Evolutionary conservation across 2,329 filamentous ascomycete genomes (phyloP).

Genomic region (Thelonectria blattea): DNA sequence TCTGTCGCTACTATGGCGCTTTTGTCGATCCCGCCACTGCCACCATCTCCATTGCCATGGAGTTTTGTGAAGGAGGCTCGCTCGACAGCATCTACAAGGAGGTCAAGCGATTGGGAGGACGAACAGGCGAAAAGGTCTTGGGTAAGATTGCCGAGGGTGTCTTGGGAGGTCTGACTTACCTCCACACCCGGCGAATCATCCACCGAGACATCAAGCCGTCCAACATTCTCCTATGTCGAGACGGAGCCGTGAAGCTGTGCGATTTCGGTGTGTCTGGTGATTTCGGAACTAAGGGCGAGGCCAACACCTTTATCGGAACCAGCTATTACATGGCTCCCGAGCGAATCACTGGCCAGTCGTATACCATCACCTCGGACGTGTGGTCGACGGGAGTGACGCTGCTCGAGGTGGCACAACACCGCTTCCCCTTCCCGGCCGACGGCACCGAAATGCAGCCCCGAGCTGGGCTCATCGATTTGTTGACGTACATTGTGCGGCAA

Average conservation of each 20-base stretch:
- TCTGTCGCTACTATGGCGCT: conserved; percentile 96
- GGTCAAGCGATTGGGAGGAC: conserved; percentile 91
- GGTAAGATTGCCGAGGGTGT: conserved; percentile 97
- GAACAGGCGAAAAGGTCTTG: conserved; percentile 95
- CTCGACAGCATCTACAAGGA: conserved; percentile 97
- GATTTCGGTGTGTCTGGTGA: conserved; percentile 98
- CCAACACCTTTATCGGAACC: conserved; percentile 98
- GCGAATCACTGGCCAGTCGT: conserved; percentile 94
- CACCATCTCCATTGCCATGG: conserved; percentile 98
- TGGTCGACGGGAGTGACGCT: conserved; percentile 97
- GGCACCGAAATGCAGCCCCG: conserved; percentile 94
- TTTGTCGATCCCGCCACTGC: conserved; percentile 96
- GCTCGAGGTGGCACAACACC: conserved; percentile 98
- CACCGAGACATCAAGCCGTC: conserved; percentile 98
- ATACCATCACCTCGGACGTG: conserved; percentile 98
- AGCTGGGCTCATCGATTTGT: conserved; percentile 89
- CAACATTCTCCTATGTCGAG: conserved; percentile 91
- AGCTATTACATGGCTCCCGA: conserved; percentile 99
- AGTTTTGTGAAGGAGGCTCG: conserved; percentile 96
- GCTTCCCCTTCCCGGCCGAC: conserved; percentile 97
- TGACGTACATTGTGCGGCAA: conserved; percentile 97
- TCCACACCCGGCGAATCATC: conserved; percentile 95
- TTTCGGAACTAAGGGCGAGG: conserved; percentile 97
- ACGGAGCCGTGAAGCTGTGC: conserved; percentile 95
- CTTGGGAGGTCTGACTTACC: conserved; percentile 89